phyloP scores from a whole-genome alignment of 2,329 filamentous ascomycete genomes.

The Diatrype stigma region DNA sequence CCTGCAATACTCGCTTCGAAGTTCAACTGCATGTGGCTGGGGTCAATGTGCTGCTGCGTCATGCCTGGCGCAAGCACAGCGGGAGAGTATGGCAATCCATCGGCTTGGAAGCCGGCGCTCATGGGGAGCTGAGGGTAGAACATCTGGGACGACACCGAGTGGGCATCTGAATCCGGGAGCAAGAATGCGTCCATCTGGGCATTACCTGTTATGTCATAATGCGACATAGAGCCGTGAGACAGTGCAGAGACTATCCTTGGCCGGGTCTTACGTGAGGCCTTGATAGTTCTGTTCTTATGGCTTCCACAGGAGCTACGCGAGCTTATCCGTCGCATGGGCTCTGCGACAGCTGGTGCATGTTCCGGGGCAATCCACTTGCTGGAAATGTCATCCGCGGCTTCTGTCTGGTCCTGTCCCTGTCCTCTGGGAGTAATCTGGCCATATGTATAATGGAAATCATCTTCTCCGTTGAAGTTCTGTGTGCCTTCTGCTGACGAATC shows the following conservation, averaged over 20 bases:
- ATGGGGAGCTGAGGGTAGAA: slow-evolving; percentile 47
- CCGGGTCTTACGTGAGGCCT: slow-evolving; percentile 38
- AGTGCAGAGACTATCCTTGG: slow-evolving; percentile 43
- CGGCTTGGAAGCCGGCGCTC: slow-evolving; percentile 38
- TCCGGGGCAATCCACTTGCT: slow-evolving; percentile 43
- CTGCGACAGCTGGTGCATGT: slow-evolving; percentile 33
- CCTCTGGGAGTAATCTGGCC: slow-evolving; percentile 52
- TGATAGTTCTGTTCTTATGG: slow-evolving; percentile 40
- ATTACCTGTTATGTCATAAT: slow-evolving; percentile 51
- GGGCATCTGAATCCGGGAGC: slow-evolving; percentile 45
- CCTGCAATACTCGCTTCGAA: slow-evolving; percentile 46
- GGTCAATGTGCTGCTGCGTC: slow-evolving; percentile 51
- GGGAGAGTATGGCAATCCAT: slow-evolving; percentile 39
- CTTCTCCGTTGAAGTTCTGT: slow-evolving; percentile 58
- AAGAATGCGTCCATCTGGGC: slow-evolving; percentile 49
- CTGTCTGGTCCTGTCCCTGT: slow-evolving; percentile 39
- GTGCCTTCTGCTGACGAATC: slow-evolving; percentile 53
- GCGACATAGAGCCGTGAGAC: slow-evolving; percentile 46
- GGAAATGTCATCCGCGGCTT: slow-evolving; percentile 42
- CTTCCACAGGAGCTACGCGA: slow-evolving; percentile 42
- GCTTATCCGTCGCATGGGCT: slow-evolving; percentile 42
- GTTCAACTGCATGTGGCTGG: slow-evolving; percentile 51
- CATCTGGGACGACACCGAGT: slow-evolving; percentile 44
- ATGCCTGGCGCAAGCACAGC: slow-evolving; percentile 39
- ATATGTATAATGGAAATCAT: slow-evolving; percentile 52